These are phyloP conservation scores for Cinnamomum micranthum DNA, from an alignment of 164 flowering plant genomes.

Conservation along the genomic window DNA sequence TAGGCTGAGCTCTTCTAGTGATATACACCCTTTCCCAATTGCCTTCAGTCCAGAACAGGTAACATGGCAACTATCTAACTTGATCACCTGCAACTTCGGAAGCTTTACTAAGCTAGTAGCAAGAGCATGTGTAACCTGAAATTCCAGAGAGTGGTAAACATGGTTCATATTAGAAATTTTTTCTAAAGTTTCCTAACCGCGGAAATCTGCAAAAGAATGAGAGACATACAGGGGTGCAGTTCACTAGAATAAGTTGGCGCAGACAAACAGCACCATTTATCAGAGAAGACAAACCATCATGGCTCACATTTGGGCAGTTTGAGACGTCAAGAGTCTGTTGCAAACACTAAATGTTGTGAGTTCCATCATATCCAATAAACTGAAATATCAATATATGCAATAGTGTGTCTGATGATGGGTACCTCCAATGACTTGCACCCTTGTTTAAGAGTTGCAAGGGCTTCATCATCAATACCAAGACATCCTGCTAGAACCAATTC, in stretches of 20 bases:
- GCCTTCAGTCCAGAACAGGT: conserved; percentile 62
- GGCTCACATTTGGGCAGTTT: conserved; percentile 59
- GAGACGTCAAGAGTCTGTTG: conserved; percentile 74
- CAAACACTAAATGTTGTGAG: conserved; percentile 1
- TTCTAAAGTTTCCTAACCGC: no score
- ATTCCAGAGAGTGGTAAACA: neutral
- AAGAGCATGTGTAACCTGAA: conserved; percentile 66
- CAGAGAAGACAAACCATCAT: conserved; percentile 57
- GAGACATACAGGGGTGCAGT: conserved; percentile 63
- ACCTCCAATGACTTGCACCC: conserved; percentile 76
- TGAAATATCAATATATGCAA: neutral
- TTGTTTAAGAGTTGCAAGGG: conserved; percentile 47
- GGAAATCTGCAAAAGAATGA: conserved; percentile 2
- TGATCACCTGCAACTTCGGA: conserved; percentile 57
- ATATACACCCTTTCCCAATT: conserved; percentile 53
- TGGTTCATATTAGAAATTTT: neutral
- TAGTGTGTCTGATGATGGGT: conserved; percentile 7
- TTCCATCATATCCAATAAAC: neutral
- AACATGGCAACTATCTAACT: conserved; percentile 72
- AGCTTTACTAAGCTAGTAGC: conserved; percentile 55
- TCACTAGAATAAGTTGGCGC: conserved; percentile 52
- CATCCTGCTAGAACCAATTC: conserved; percentile 80
- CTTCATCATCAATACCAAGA: conserved; percentile 65
- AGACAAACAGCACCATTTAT: conserved; percentile 41
- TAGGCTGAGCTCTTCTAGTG: conserved; percentile 68